These are phyloP conservation scores for Yamadazyma dushanensis DNA, from an alignment of 1,139 yeast species.

Conservation along the genomic window DNA sequence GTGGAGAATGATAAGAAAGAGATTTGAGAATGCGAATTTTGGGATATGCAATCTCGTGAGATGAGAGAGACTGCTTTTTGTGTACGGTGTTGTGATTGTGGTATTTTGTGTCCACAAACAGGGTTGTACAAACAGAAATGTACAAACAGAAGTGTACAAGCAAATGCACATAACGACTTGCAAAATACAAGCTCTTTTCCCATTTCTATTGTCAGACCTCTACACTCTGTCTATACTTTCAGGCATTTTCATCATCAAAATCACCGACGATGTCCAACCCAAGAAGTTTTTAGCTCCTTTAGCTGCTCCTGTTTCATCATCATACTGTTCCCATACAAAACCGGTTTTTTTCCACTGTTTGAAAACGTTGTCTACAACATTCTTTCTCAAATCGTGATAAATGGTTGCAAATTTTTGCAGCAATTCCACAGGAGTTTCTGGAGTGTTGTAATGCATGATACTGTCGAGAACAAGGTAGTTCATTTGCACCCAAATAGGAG, in stretches of 20 bases:
- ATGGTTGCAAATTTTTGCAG: constrained; percentile 35
- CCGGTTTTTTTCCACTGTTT: constrained; percentile 74
- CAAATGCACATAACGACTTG: too few relatives aligned
- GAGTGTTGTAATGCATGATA: constrained; percentile 51
- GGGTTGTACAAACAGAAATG: too few relatives aligned
- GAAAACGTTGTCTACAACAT: constrained; percentile 67
- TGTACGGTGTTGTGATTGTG: too few relatives aligned
- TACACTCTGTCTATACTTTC: constrained; percentile 25
- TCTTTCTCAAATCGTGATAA: constrained; percentile 60
- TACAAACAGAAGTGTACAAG: too few relatives aligned
- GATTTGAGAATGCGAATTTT: too few relatives aligned
- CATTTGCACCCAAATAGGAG: constrained; percentile 91
- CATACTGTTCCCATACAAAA: constrained; percentile 89
- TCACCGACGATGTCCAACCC: constrained; percentile 90
- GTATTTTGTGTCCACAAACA: too few relatives aligned
- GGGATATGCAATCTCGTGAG: too few relatives aligned
- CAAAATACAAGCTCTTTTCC: too few relatives aligned
- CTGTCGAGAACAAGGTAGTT: constrained; percentile 81
- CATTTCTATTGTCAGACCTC: too few relatives aligned
- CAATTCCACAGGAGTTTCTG: constrained; percentile 27
- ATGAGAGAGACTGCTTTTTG: too few relatives aligned
- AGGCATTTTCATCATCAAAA: constrained; percentile 82
- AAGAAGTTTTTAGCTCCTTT: constrained; percentile 86
- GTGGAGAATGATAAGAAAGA: background rate
- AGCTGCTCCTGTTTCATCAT: constrained; percentile 71